Evolutionary conservation across 768 basidiomycete genomes (phyloP).

Genomic region (Phaffia tasmanica): DNA sequence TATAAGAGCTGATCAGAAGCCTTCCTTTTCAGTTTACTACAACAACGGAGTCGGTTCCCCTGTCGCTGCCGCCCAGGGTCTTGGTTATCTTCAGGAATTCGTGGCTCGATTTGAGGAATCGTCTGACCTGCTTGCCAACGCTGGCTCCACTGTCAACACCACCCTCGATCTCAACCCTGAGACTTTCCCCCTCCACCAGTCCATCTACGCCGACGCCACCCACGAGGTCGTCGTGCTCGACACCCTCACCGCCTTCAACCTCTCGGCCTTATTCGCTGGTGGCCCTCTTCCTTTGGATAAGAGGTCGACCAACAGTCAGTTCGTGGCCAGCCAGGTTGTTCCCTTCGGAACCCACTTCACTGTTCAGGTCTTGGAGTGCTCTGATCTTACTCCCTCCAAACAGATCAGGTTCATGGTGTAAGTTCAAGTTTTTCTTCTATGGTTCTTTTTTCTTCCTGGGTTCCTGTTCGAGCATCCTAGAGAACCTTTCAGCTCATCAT

Average conservation of each 20-base stretch:
- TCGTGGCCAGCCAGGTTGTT: constrained; percentile 36
- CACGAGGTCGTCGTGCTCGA: constrained; percentile 17
- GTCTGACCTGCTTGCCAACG: constrained; percentile 40
- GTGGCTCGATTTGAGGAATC: constrained; percentile 58
- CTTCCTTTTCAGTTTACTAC: constrained; percentile 28
- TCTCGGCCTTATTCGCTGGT: constrained; percentile 57
- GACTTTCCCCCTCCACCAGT: constrained; percentile 36
- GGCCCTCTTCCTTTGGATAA: constrained; percentile 68
- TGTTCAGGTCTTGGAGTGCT: constrained; percentile 49
- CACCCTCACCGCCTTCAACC: constrained; percentile 77
- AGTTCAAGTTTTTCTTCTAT: constrained; percentile 30
- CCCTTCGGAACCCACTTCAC: constrained; percentile 45
- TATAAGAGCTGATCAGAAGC: constrained; percentile 12
- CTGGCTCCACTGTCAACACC: constrained; percentile 75
- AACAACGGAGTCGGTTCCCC: constrained; percentile 72
- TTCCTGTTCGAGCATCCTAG: too few species aligned
- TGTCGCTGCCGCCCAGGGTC: constrained; percentile 50
- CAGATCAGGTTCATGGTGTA: constrained; percentile 43
- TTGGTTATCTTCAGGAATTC: constrained; percentile 73
- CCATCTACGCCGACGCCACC: constrained; percentile 57
- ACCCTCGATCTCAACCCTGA: constrained; percentile 52
- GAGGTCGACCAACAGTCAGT: constrained; percentile 45
- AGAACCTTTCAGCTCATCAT: too few species aligned
- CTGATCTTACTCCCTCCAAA: constrained; percentile 29
- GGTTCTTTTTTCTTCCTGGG: constrained; percentile 27